Conservation (phyloP, 345 rosid genomes). For the Moricandia moricandioides region DNA sequence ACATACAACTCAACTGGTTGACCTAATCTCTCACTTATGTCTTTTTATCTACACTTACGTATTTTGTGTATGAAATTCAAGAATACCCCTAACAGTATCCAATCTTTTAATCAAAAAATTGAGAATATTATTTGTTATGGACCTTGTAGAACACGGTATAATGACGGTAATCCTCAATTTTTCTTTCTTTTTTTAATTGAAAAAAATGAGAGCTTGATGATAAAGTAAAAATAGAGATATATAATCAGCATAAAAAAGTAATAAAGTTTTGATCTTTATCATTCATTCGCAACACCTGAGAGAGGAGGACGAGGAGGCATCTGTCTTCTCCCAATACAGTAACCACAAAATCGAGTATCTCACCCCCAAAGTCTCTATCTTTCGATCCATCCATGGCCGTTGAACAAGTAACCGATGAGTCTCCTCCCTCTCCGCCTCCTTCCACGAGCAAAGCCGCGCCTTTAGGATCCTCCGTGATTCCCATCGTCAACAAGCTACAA, state of each 20-base stretch:
- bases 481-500: constrained; percentile 88
- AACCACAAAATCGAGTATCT: constrained; percentile 16
- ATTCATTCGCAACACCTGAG: not conserved
- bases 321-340: constrained; percentile 7
- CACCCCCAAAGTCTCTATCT: constrained; percentile 10
- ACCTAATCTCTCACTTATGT: not conserved
- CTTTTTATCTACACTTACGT: not conserved
- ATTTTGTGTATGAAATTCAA: not conserved
- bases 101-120: not conserved
- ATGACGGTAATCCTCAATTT: no score
- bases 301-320: not conserved
- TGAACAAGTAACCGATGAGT: constrained; percentile 5
- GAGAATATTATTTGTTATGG: not conserved
- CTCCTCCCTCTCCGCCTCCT: constrained; percentile 31
- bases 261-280: not conserved
- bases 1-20: not conserved
- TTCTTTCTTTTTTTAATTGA: not conserved
- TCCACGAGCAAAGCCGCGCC: constrained; percentile 38
- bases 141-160: not conserved
- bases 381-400: constrained; percentile 32
- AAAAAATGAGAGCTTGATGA: not conserved
- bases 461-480: constrained; percentile 86
- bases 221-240: not conserved
- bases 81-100: not conserved
- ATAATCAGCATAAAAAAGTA: not conserved